Conservation (phyloP, 805 yeast genomes). For the Debaryomyces maramus region DNA sequence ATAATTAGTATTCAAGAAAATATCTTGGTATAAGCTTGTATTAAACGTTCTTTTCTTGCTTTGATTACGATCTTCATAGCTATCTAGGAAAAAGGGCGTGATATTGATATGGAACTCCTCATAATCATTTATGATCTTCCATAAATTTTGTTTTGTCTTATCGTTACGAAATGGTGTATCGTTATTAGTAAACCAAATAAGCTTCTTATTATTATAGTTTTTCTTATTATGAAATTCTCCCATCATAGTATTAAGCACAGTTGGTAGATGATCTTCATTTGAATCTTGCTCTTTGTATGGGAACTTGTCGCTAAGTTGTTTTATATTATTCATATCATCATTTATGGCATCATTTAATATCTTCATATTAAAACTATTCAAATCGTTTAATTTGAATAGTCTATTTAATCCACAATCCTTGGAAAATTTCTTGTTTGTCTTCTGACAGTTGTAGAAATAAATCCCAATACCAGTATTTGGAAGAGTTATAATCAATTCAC, state of each 20-base stretch:
- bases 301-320: constrained; percentile 3
- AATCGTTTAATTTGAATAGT: constrained; percentile 52
- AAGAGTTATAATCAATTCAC: constrained; percentile 60
- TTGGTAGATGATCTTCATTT: constrained; percentile 25
- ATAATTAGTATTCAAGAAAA: constrained; percentile 52
- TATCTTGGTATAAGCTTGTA: constrained; percentile 50
- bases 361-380: constrained; percentile 61
- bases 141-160: constrained; percentile 48
- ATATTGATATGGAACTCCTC: constrained; percentile 54
- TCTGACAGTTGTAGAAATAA: constrained; percentile 53
- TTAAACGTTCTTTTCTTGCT: constrained; percentile 29
- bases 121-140: constrained; percentile 60
- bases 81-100: constrained; percentile 61
- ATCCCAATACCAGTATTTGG: constrained; percentile 79
- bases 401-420: constrained; percentile 46
- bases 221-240: constrained; percentile 54
- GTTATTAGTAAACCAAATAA: constrained; percentile 73
- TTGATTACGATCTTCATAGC: constrained; percentile 13
- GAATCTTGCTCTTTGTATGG: constrained; percentile 14
- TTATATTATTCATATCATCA: constrained; percentile 31
- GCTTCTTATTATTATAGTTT: constrained; percentile 53
- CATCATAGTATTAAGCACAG: constrained; percentile 50
- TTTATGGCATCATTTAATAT: constrained; percentile 48
- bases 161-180: constrained; percentile 59
- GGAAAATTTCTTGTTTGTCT: constrained; percentile 27